A percentile compares a stretch with the other conserved stretches of the same genome.
These are phyloP conservation scores for Eutreptiella sp. DNA, from an alignment of 208 protist genomes.

Conservation along the genomic window DNA sequence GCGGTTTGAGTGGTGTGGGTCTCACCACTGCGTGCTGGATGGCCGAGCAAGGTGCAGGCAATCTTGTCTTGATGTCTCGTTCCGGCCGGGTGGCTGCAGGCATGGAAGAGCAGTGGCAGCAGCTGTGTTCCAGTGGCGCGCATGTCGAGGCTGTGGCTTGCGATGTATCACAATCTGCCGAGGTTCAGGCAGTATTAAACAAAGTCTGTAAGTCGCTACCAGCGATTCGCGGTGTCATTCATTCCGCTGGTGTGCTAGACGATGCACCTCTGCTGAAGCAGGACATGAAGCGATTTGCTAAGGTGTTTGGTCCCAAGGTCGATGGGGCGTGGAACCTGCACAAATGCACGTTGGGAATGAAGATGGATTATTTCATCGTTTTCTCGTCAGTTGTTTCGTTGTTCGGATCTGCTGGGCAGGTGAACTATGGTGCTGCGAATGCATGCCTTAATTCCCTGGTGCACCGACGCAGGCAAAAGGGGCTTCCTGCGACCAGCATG, in stretches of 20 bases:
- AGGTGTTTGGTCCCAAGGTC: slow-evolving; percentile 42
- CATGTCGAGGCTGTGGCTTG: too few relatives aligned
- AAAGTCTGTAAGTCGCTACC: neutral
- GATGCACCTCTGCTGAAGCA: slow-evolving; percentile 34
- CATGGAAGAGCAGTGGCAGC: too few relatives aligned
- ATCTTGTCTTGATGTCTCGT: too few relatives aligned
- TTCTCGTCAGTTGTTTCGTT: slow-evolving; percentile 35
- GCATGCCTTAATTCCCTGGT: slow-evolving; percentile 35
- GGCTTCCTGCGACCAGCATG: slow-evolving; percentile 34
- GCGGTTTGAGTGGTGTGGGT: too few relatives aligned
- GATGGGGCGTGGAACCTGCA: slow-evolving; percentile 32
- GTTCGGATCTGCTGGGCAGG: slow-evolving; percentile 37
- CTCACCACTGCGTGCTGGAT: too few relatives aligned
- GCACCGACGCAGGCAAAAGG: slow-evolving; percentile 1
- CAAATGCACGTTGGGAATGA: neutral
- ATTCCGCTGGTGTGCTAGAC: slow-evolving; percentile 38
- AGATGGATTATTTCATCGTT: slow-evolving; percentile 41
- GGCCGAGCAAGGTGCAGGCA: too few relatives aligned
- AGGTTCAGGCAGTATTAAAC: too few relatives aligned
- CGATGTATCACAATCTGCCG: too few relatives aligned
- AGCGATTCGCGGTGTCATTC: slow-evolving; percentile 29
- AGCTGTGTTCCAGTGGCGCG: too few relatives aligned
- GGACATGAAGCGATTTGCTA: slow-evolving; percentile 10
- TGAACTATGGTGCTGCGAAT: slow-evolving; percentile 44
- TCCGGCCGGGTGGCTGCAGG: too few relatives aligned